Percentiles rank a stretch among this genome's conserved stretches.
Conservation (phyloP, 306 rosid species). For the Rubus idaeus region DNA sequence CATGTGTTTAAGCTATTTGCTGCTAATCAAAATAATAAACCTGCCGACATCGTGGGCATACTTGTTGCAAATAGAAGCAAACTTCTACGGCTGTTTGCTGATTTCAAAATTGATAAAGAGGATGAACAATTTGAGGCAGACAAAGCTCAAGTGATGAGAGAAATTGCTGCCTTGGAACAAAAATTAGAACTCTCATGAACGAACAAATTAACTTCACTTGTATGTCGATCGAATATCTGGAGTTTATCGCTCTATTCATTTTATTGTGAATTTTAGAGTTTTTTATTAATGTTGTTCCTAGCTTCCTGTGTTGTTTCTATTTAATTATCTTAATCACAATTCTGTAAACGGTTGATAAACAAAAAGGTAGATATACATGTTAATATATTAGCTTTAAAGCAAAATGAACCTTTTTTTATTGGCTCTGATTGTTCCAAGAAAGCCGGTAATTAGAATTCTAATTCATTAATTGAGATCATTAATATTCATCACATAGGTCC, state of each 20-base stretch:
- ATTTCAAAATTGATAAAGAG: conserved; percentile 85
- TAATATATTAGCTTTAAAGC: too few species aligned
- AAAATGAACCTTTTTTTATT: not conserved
- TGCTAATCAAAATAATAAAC: conserved; percentile 87
- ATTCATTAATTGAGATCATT: not conserved
- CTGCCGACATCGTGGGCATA: conserved; percentile 76
- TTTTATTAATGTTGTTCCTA: conserved; percentile 7
- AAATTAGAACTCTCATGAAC: conserved; percentile 38
- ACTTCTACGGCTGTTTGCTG: conserved; percentile 77
- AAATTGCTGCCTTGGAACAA: conserved; percentile 75
- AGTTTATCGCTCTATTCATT: conserved; percentile 15
- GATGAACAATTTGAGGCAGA: conserved; percentile 94
- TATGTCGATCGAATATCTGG: conserved; percentile 1
- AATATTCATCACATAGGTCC: too few species aligned
- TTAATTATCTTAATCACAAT: conserved; percentile 36
- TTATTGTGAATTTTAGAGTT: conserved; percentile 41
- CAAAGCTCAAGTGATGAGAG: conserved; percentile 89
- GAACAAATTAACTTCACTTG: conserved; percentile 2
- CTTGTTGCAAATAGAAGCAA: conserved; percentile 83
- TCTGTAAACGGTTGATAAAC: conserved; percentile 65
- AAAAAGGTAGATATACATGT: conserved; percentile 4
- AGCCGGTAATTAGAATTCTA: not conserved
- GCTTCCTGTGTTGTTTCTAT: conserved; percentile 17
- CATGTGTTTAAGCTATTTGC: conserved; percentile 96
- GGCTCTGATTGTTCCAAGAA: not conserved